Evolutionary conservation across 371 early-diverging fungal species (phyloP).

Genomic region (Zychaea mexicana): DNA sequence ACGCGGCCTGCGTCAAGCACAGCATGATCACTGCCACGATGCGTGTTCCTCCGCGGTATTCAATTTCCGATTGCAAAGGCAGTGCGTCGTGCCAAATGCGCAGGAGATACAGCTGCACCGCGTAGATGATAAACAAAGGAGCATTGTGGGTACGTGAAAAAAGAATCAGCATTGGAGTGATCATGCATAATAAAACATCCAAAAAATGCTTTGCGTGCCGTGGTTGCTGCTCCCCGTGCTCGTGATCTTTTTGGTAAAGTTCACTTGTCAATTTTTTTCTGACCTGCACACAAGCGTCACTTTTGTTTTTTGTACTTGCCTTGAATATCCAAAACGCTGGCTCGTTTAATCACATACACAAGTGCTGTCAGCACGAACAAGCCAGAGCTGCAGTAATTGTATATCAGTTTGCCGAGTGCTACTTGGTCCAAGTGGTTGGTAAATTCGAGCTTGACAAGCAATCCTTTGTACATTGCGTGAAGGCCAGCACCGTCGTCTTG

Average conservation of each 20-base stretch:
- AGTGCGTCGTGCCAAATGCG: slow-evolving; percentile 33
- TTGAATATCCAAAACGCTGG: background rate
- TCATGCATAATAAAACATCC: slow-evolving; percentile 28
- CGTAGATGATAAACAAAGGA: slow-evolving; percentile 58
- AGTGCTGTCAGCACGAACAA: slow-evolving; percentile 29
- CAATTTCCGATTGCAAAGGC: background rate
- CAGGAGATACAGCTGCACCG: slow-evolving; percentile 47
- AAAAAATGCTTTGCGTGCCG: slow-evolving; percentile 14
- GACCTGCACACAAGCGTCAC: no score
- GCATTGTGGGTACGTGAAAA: slow-evolving; percentile 66
- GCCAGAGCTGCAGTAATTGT: slow-evolving; percentile 37
- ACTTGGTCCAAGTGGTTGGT: slow-evolving; percentile 29
- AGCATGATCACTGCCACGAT: slow-evolving; percentile 19
- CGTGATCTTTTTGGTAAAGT: background rate
- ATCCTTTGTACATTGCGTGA: slow-evolving; percentile 19
- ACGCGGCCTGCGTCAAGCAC: slow-evolving; percentile 54
- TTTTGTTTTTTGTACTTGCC: background rate
- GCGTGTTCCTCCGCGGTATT: background rate
- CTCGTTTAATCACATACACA: slow-evolving; percentile 34
- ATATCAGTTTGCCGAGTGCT: slow-evolving; percentile 40
- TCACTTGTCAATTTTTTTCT: background rate
- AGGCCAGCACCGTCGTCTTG: slow-evolving; percentile 3
- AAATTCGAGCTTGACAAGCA: slow-evolving; percentile 21
- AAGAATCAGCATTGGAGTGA: slow-evolving; percentile 59
- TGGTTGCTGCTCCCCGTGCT: background rate